phyloP scores from a whole-genome alignment of 2,329 filamentous ascomycete species.

The Nigrospora osmanthi region DNA sequence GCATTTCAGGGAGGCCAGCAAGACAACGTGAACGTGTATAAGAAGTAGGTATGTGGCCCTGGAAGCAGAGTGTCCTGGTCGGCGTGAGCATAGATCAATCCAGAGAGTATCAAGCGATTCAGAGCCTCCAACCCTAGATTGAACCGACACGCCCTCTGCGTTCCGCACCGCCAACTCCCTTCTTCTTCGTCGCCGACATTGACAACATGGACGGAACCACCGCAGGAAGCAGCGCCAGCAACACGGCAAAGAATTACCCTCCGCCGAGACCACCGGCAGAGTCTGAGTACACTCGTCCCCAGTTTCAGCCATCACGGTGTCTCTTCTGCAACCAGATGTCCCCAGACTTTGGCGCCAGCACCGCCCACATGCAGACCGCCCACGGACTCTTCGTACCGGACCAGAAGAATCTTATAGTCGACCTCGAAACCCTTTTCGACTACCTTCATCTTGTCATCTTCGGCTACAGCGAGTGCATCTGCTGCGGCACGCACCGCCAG shows the following conservation, averaged over 20 bases:
- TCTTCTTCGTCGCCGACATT: too few relatives aligned
- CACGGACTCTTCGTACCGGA: not conserved
- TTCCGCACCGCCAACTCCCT: too few relatives aligned
- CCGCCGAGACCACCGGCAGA: not conserved
- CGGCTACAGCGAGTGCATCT: constrained; percentile 1
- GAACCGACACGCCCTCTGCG: too few relatives aligned
- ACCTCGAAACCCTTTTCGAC: not conserved
- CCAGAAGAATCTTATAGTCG: not conserved
- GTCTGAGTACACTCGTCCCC: not conserved
- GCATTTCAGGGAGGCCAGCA: too few relatives aligned
- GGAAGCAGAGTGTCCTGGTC: too few relatives aligned
- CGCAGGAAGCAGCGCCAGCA: not conserved
- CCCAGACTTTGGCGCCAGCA: not conserved
- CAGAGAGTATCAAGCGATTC: too few relatives aligned
- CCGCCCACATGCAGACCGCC: not conserved
- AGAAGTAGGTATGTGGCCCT: too few relatives aligned
- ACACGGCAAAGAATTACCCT: not conserved
- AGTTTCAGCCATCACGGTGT: not conserved
- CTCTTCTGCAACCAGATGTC: not conserved
- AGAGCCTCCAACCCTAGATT: too few relatives aligned
- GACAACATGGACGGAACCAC: not conserved
- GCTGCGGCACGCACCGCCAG: not conserved
- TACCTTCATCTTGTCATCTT: constrained; percentile 1
- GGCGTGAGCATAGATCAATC: too few relatives aligned
- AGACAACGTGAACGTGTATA: too few relatives aligned